Evolutionary conservation across 2,329 filamentous ascomycete genomes (phyloP), one percentile per base, ranked within the genome.

Genomic region (Lachnellula arida): DNA sequence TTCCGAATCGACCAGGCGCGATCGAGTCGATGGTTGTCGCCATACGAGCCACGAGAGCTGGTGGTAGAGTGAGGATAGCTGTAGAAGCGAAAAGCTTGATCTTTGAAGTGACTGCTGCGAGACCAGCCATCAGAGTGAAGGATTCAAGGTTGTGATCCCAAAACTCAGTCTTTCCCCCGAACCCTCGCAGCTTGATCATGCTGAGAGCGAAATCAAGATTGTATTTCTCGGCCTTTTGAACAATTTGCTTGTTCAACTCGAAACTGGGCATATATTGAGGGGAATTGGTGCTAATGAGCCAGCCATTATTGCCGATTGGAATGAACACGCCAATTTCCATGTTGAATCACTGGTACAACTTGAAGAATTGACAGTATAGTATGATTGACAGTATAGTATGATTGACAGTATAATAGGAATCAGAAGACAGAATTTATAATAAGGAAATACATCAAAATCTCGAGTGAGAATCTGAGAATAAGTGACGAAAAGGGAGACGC

Each of bases 71-170:
- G 17, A 71, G 62, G 37, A 70, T 67, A 3, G 68, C 69, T 2
- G 66, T 61, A 3, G 65, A 68, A 12, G 69, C 69, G 52, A 66
- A 70, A 15, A 71, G 63, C 56, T 68, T 69, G 52, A 71, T 68
- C 53, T 69, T 69, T 2, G 65, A 58, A n/a, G 67, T 71, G 40
- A 69, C 67, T 37, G 69, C 69, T 8, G 67, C 68, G 5, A 70
- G 59, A 37, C 67, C 69, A 9, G 67, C 67, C 67, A 70, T 70
- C 9, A 70, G 63, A 22, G 68, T 70, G 52, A 71, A 70, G 9
- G 67, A 68, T 56, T 71, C 69, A 25, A 70, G 63, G 49, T 69
- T 69, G 56, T 70, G 65, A 51, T 71, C 68, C 69, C 69, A 71
- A 62, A 68, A 68, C 53, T 70, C 67, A 40, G 63, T 68, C 52